Conservation (phyloP, 2,329 filamentous ascomycete species). For the Dothideomycetes sp. region DNA sequence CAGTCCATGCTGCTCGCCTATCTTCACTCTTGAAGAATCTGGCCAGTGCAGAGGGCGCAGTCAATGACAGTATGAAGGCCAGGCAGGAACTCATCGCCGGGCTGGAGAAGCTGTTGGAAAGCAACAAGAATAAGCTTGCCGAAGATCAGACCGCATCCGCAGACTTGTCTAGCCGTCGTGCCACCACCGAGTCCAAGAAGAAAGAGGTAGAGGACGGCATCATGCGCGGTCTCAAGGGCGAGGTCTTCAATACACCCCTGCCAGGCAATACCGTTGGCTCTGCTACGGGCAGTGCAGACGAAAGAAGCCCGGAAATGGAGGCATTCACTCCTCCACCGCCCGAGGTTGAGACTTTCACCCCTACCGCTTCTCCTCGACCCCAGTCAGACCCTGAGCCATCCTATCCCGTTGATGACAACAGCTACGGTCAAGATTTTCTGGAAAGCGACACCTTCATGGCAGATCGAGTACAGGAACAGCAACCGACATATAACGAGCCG, state of each 20-base stretch:
- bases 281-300: slow-evolving; percentile 12
- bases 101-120: slow-evolving; percentile 70
- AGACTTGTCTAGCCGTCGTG: slow-evolving; percentile 55
- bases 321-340: slow-evolving; percentile 57
- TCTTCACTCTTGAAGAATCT: slow-evolving; percentile 83
- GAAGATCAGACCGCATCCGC: slow-evolving; percentile 57
- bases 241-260: slow-evolving; percentile 3
- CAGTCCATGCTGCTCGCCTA: slow-evolving; percentile 83
- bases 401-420: slow-evolving; percentile 14
- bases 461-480: slow-evolving; percentile 15
- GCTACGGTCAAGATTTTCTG: slow-evolving; percentile 8
- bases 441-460: slow-evolving; percentile 10
- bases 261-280: slow-evolving; percentile 13
- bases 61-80: slow-evolving; percentile 81
- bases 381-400: slow-evolving; percentile 32
- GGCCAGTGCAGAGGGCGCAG: slow-evolving; percentile 76
- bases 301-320: slow-evolving; percentile 27
- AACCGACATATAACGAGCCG: slow-evolving; percentile 17
- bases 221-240: slow-evolving; percentile 62
- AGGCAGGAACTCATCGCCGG: slow-evolving; percentile 66
- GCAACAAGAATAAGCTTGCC: slow-evolving; percentile 57
- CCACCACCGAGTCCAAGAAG: slow-evolving; percentile 69
- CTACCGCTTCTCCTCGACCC: slow-evolving; percentile 51
- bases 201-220: slow-evolving; percentile 84
- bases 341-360: slow-evolving; percentile 76